These are phyloP conservation scores for Globisporangium radiosum DNA, from an alignment of 352 stramenopile species.

Conservation along the genomic window DNA sequence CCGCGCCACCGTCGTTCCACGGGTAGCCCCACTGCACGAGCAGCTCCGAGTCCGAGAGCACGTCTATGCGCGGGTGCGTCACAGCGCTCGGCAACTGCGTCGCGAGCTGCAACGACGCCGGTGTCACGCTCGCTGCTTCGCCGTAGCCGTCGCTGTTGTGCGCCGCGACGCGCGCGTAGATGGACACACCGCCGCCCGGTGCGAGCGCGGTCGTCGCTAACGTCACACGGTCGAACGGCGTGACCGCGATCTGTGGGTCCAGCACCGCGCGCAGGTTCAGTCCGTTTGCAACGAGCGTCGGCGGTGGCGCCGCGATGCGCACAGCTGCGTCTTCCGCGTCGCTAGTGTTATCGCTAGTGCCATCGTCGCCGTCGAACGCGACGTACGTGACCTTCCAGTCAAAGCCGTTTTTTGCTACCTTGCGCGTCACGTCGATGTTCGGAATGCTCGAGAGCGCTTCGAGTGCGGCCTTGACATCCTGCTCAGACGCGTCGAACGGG, in stretches of 20 bases:
- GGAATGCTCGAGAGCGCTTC: conserved; percentile 85
- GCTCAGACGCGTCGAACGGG: conserved; percentile 83
- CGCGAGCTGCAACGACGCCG: conserved; percentile 40
- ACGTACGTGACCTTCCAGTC: conserved; percentile 91
- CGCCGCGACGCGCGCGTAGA: conserved; percentile 53
- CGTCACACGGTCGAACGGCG: conserved; percentile 36
- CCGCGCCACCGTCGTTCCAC: conserved; percentile 29
- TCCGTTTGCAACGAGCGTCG: conserved; percentile 33
- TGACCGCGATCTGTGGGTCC: conserved; percentile 38
- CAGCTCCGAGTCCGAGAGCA: conserved; percentile 53
- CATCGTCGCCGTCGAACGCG: conserved; percentile 44
- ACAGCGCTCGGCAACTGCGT: conserved; percentile 44
- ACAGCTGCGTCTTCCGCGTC: too few relatives aligned
- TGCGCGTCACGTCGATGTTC: conserved; percentile 84
- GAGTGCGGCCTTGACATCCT: conserved; percentile 91
- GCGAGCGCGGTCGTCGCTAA: conserved; percentile 21
- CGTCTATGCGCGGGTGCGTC: conserved; percentile 26
- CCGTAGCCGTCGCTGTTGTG: conserved; percentile 58
- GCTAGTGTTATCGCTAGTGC: too few relatives aligned
- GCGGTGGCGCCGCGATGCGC: not conserved
- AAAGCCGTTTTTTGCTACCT: conserved; percentile 81
- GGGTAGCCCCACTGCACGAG: conserved; percentile 77
- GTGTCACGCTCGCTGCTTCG: conserved; percentile 26
- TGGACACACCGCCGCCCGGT: conserved; percentile 28
- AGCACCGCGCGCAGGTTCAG: conserved; percentile 38